Percentiles rank a stretch among this genome's conserved stretches.
These are phyloP conservation scores for Leccinum solheimii DNA, from an alignment of 1,284 basidiomycete species.

Conservation along the genomic window DNA sequence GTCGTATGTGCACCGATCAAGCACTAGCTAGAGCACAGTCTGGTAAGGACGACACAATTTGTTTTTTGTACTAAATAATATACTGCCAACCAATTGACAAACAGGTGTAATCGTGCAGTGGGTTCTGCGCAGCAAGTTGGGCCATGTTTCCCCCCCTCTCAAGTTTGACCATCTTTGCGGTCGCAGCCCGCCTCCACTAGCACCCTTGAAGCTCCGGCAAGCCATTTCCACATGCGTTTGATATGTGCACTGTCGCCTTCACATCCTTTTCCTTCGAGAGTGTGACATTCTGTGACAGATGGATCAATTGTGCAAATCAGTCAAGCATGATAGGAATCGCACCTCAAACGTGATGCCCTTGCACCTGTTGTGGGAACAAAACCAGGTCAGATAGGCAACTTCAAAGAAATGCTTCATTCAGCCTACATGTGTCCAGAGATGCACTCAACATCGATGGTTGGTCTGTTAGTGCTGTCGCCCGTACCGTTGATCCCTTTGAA, in stretches of 20 bases:
- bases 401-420: too few species aligned
- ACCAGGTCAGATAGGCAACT: neutral
- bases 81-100: too few species aligned
- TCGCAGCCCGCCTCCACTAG: neutral
- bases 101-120: too few species aligned
- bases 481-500: conserved; percentile 13
- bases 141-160: too few species aligned
- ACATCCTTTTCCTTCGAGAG: conserved; percentile 1
- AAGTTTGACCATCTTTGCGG: too few species aligned
- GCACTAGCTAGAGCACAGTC: too few species aligned
- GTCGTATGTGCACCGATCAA: too few species aligned
- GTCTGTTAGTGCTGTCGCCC: conserved; percentile 4
- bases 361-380: conserved; percentile 4
- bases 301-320: neutral
- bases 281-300: conserved; percentile 1
- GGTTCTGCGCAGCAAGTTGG: too few species aligned
- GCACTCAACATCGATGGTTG: conserved; percentile 6
- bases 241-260: neutral
- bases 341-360: conserved; percentile 12
- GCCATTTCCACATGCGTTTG: conserved; percentile 9
- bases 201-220: conserved; percentile 1
- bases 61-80: too few species aligned
- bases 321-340: neutral
- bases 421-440: neutral
- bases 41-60: too few species aligned